Evolutionary conservation across 352 stramenopile genomes (phyloP).

Genomic region (Globisporangium uncinulatum): DNA sequence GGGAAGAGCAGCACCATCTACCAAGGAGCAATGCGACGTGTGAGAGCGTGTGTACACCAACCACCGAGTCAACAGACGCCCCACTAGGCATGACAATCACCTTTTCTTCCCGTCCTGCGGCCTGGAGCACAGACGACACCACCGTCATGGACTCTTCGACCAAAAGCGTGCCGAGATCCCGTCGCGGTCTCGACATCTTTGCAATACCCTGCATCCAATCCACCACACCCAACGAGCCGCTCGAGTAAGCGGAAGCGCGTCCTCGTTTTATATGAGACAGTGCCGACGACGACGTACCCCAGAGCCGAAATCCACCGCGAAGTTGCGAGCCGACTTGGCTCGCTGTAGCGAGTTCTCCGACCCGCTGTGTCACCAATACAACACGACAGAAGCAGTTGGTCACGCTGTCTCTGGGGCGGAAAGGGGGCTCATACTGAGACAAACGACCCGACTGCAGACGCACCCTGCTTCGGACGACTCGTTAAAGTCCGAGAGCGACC

Average conservation of each 20-base stretch:
- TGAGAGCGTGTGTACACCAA: background rate
- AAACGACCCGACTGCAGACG: background rate
- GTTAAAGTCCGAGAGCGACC: constrained; percentile 19
- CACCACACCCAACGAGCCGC: too few relatives aligned
- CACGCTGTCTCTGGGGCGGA: background rate
- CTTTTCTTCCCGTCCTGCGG: constrained; percentile 69
- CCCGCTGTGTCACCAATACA: background rate
- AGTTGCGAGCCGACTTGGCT: constrained; percentile 38
- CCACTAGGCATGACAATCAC: constrained; percentile 3
- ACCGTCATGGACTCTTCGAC: constrained; percentile 71
- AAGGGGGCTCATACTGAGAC: background rate
- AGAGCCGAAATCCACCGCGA: constrained; percentile 27
- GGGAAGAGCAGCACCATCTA: constrained; percentile 56
- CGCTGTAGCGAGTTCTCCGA: constrained; percentile 14
- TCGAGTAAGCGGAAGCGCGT: constrained; percentile 6
- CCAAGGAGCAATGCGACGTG: background rate
- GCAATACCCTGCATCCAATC: constrained; percentile 4
- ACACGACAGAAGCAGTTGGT: background rate
- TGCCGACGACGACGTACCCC: constrained; percentile 11
- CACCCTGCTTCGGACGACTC: constrained; percentile 10
- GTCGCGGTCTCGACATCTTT: constrained; percentile 22
- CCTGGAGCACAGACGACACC: constrained; percentile 73
- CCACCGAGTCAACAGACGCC: background rate
- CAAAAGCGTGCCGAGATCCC: constrained; percentile 44
- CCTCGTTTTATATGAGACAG: background rate